These are phyloP conservation scores for Cercospora canescens DNA, from an alignment of 2,329 filamentous ascomycete species.

Conservation along the genomic window DNA sequence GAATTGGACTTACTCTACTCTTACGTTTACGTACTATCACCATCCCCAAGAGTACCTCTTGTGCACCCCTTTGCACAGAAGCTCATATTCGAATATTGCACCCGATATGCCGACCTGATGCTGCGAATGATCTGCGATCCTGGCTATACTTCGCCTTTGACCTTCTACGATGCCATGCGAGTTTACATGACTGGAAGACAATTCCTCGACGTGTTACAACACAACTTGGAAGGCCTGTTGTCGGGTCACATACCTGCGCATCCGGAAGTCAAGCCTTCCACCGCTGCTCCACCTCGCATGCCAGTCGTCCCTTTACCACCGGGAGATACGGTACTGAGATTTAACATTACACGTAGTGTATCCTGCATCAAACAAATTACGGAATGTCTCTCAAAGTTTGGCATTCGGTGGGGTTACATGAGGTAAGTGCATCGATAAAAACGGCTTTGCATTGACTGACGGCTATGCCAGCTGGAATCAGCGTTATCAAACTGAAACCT, in stretches of 20 bases:
- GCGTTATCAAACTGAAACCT: conserved; percentile 49
- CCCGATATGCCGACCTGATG: conserved; percentile 64
- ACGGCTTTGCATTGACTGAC: neutral
- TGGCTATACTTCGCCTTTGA: conserved; percentile 67
- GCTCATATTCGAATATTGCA: conserved; percentile 28
- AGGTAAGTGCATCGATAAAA: conserved; percentile 28
- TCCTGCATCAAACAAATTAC: conserved; percentile 50
- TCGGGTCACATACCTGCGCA: conserved; percentile 41
- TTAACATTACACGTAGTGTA: conserved; percentile 45
- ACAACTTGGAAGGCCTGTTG: conserved; percentile 52
- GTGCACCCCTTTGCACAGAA: conserved; percentile 73
- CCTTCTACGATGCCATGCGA: conserved; percentile 83
- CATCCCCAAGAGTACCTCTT: conserved; percentile 70
- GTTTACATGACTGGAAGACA: conserved; percentile 69
- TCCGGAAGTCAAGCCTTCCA: conserved; percentile 41
- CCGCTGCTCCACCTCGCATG: conserved; percentile 35
- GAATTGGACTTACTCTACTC: conserved; percentile 88
- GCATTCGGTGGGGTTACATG: conserved; percentile 50
- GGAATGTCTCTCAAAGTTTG: conserved; percentile 47
- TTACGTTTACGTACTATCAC: conserved; percentile 84
- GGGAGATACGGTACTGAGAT: conserved; percentile 30
- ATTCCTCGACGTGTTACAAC: conserved; percentile 57
- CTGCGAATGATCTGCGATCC: conserved; percentile 64
- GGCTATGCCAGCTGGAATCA: conserved; percentile 45
- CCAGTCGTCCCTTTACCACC: conserved; percentile 34